Percentiles rank a stretch among this genome's conserved stretches.
These are phyloP conservation scores for Leccinum rimulosum DNA, from an alignment of 768 basidiomycete species.

Conservation along the genomic window DNA sequence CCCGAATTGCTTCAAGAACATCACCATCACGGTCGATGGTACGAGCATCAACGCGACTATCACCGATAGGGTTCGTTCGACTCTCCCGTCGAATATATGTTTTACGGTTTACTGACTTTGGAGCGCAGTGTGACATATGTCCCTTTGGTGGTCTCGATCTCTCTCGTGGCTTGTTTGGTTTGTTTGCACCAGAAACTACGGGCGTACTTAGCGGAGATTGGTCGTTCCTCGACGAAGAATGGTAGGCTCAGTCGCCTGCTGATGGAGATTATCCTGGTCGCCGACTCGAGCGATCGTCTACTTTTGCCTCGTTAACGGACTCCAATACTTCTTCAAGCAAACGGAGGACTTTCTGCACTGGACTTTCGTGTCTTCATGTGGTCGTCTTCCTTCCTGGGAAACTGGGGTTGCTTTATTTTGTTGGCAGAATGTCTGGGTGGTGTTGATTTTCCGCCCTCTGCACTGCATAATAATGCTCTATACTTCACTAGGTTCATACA, in stretches of 20 bases:
- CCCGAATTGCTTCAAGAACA: constrained; percentile 58
- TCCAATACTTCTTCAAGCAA: not conserved
- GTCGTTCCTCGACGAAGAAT: constrained; percentile 45
- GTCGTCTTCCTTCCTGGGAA: not conserved
- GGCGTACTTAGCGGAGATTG: constrained; percentile 64
- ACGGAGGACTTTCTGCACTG: not conserved
- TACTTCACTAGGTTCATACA: not conserved
- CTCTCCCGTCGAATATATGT: not conserved
- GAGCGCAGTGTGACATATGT: constrained; percentile 59
- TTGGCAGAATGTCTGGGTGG: not conserved
- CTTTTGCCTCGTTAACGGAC: not conserved
- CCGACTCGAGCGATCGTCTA: not conserved
- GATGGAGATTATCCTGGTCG: not conserved
- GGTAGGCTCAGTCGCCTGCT: not conserved
- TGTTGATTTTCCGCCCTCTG: not conserved
- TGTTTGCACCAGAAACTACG: constrained; percentile 44
- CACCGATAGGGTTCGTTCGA: constrained; percentile 52
- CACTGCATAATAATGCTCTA: not conserved
- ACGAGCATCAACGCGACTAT: constrained; percentile 53
- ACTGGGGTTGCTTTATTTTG: not conserved
- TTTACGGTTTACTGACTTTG: not conserved
- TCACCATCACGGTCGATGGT: constrained; percentile 58
- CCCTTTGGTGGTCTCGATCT: constrained; percentile 67
- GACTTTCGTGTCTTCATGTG: constrained; percentile 10
- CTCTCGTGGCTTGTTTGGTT: constrained; percentile 59